Conservation (phyloP, 192 early-diverging fungal species). For the Coemansia pectinata region DNA sequence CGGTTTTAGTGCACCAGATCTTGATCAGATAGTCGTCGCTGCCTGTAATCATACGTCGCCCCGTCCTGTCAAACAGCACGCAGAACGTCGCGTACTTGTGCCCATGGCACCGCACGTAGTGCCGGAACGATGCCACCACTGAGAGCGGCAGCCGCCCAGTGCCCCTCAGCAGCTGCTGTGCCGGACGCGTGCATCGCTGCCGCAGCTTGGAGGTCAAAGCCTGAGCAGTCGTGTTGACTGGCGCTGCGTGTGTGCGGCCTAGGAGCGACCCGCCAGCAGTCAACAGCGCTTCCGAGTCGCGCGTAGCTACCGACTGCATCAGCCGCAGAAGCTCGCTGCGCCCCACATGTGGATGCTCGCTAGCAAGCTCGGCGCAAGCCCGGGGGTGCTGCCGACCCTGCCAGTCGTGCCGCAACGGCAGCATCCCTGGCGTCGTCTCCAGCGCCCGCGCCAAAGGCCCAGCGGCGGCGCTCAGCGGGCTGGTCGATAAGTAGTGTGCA, state of each 20-base stretch:
- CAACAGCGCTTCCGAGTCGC: slow-evolving; percentile 22
- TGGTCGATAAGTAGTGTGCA: slow-evolving; percentile 63
- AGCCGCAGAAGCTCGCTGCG: slow-evolving; percentile 29
- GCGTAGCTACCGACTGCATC: slow-evolving; percentile 21
- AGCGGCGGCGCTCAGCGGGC: slow-evolving; percentile 60
- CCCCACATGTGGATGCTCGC: slow-evolving; percentile 26
- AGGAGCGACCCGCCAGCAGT: slow-evolving; percentile 45
- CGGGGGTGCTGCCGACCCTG: slow-evolving; percentile 59
- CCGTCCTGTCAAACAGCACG: slow-evolving; percentile 73
- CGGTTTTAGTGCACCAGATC: slow-evolving; percentile 79
- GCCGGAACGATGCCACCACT: slow-evolving; percentile 26
- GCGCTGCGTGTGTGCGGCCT: slow-evolving; percentile 25
- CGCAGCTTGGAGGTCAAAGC: not conserved
- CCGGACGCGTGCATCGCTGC: not conserved
- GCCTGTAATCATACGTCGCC: slow-evolving; percentile 75
- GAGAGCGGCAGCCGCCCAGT: slow-evolving; percentile 5
- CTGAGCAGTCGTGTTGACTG: slow-evolving; percentile 17
- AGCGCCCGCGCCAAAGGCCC: slow-evolving; percentile 43
- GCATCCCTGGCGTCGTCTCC: slow-evolving; percentile 49
- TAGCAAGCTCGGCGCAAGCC: slow-evolving; percentile 62
- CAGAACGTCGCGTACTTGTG: slow-evolving; percentile 78
- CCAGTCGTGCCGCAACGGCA: slow-evolving; percentile 74
- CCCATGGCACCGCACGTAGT: slow-evolving; percentile 68
- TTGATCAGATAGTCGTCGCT: slow-evolving; percentile 88
- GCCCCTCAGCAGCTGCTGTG: not conserved